These are phyloP conservation scores for Drechslera avenae DNA, from an alignment of 2,329 filamentous ascomycete genomes.

Conservation along the genomic window DNA sequence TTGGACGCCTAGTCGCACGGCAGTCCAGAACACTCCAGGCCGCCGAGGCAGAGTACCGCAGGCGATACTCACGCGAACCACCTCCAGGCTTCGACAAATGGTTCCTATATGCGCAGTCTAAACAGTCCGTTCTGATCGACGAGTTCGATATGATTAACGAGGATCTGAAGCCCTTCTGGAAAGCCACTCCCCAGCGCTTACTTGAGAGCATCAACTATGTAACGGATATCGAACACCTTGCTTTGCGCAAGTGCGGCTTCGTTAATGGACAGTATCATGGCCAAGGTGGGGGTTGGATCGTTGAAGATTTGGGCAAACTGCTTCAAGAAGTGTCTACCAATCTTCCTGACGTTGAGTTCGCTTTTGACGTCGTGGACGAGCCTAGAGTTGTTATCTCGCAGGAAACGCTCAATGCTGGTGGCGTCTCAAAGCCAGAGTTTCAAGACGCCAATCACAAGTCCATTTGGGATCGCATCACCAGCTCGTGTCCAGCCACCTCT, in stretches of 20 bases:
- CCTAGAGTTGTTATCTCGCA: constrained; percentile 12
- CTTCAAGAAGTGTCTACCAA: constrained; percentile 4
- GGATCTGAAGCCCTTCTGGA: constrained; percentile 51
- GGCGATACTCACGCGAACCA: constrained; percentile 52
- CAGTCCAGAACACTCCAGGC: constrained; percentile 48
- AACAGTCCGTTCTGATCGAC: constrained; percentile 56
- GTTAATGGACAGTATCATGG: constrained; percentile 1
- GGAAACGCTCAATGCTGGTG: constrained; percentile 5
- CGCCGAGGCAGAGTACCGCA: constrained; percentile 49
- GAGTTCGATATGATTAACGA: constrained; percentile 56
- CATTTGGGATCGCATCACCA: constrained; percentile 7
- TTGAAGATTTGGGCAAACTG: constrained; percentile 1
- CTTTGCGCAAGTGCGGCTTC: constrained; percentile 13
- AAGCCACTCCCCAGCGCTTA: constrained; percentile 19
- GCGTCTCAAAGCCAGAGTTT: constrained; percentile 5
- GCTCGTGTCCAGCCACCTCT: not conserved
- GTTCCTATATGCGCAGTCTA: constrained; percentile 51
- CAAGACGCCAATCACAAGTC: constrained; percentile 1
- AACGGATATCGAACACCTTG: constrained; percentile 5
- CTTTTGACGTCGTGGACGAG: constrained; percentile 15
- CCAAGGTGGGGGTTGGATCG: constrained; percentile 9
- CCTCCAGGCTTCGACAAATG: constrained; percentile 56
- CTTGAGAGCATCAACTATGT: constrained; percentile 6
- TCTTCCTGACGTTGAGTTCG: constrained; percentile 15
- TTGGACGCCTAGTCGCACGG: constrained; percentile 37